Conservation (phyloP, 1,139 yeast genomes). For the Candida sanyaensis region DNA sequence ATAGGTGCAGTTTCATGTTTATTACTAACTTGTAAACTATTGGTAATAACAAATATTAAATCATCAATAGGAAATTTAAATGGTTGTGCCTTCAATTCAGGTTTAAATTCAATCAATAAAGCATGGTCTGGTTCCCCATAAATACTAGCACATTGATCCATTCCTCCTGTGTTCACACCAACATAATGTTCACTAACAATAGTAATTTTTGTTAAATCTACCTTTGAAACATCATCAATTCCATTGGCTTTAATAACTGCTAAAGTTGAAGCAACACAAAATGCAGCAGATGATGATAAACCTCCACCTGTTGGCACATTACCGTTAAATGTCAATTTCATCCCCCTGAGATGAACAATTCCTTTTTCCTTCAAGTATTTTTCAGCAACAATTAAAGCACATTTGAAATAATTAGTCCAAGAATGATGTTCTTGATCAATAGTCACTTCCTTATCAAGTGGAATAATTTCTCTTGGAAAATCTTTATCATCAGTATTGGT, state of each 20-base stretch:
- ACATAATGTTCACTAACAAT: conserved; percentile 72
- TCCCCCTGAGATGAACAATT: conserved; percentile 36
- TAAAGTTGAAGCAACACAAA: conserved; percentile 66
- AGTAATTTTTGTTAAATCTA: conserved; percentile 59
- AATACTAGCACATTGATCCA: conserved; percentile 77
- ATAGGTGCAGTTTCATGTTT: conserved; percentile 72
- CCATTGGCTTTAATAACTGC: conserved; percentile 61
- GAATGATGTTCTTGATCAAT: conserved; percentile 51
- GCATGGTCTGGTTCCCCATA: conserved; percentile 67
- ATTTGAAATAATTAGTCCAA: conserved; percentile 72
- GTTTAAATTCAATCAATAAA: conserved; percentile 62
- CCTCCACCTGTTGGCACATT: conserved; percentile 77
- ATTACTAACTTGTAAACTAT: conserved; percentile 62
- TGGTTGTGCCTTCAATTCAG: conserved; percentile 58
- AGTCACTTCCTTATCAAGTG: conserved; percentile 27
- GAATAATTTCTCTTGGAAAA: conserved; percentile 36
- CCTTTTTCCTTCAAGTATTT: conserved; percentile 43
- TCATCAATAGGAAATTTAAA: conserved; percentile 54
- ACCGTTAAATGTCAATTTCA: conserved; percentile 61
- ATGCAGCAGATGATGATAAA: conserved; percentile 71
- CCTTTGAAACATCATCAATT: conserved; percentile 42
- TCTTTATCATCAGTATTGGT: conserved; percentile 35
- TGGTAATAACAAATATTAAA: conserved; percentile 61
- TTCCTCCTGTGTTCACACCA: conserved; percentile 77
- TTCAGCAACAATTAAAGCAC: conserved; percentile 65